These are phyloP conservation scores for Jatropha curcas DNA, from an alignment of 345 rosid species.

Conservation along the genomic window DNA sequence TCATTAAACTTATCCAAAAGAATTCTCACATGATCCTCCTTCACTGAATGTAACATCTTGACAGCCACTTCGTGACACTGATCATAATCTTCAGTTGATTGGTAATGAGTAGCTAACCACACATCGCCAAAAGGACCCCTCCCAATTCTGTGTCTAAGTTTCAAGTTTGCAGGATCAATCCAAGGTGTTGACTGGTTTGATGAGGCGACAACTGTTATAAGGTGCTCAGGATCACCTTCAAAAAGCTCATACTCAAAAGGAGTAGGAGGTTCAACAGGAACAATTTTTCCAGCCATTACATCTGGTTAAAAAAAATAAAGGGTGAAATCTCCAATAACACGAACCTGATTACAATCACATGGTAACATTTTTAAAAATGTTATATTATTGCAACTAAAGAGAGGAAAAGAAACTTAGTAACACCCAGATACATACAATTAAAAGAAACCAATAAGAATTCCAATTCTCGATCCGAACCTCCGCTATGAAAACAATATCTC, in stretches of 20 bases:
- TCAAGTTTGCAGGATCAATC: constrained; percentile 68
- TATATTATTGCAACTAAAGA: no score
- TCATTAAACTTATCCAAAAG: constrained; percentile 65
- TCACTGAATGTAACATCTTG: constrained; percentile 70
- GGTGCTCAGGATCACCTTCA: constrained; percentile 60
- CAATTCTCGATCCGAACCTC: no score
- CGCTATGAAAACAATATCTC: background rate
- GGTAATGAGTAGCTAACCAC: constrained; percentile 89
- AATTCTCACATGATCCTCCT: constrained; percentile 53
- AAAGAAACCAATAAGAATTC: no score
- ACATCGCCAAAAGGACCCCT: constrained; percentile 95
- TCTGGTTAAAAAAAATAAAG: background rate
- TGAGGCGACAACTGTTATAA: constrained; percentile 48
- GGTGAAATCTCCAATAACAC: background rate
- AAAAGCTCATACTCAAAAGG: constrained; percentile 70
- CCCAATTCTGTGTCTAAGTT: constrained; percentile 87
- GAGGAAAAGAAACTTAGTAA: background rate
- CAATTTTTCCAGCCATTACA: constrained; percentile 67
- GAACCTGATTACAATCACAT: background rate
- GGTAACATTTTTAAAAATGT: no score
- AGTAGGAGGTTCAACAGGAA: constrained; percentile 38
- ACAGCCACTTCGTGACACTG: constrained; percentile 80
- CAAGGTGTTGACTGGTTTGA: constrained; percentile 55
- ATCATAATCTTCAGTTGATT: constrained; percentile 54
- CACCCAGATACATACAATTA: background rate